phyloP scores from a whole-genome alignment of 495 filamentous ascomycete genomes.

The Massariosphaeria phaeospora region DNA sequence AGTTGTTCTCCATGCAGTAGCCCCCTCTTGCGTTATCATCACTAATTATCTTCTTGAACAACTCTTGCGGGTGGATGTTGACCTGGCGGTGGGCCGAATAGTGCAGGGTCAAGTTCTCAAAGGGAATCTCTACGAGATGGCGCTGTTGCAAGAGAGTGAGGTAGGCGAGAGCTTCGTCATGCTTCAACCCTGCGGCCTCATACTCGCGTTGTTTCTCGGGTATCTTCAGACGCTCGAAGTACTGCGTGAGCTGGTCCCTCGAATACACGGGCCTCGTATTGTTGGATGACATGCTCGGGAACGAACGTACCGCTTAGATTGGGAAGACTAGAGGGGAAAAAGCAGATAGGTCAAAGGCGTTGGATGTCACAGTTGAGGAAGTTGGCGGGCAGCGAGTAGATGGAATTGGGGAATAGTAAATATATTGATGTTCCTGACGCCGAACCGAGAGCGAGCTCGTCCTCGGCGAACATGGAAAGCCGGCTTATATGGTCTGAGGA shows the following conservation, averaged over 20 bases:
- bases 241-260: constrained; percentile 26
- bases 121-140: constrained; percentile 60
- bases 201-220: constrained; percentile 27
- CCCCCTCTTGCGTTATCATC: constrained; percentile 57
- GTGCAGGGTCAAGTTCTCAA: constrained; percentile 61
- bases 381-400: too few relatives aligned
- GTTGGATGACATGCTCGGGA: background rate
- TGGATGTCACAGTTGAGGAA: background rate
- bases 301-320: background rate
- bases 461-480: too few relatives aligned
- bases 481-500: too few relatives aligned
- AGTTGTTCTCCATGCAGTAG: constrained; percentile 73
- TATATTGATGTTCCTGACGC: too few relatives aligned
- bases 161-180: constrained; percentile 23
- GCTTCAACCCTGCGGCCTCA: constrained; percentile 17
- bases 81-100: constrained; percentile 52
- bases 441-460: too few relatives aligned
- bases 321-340: background rate
- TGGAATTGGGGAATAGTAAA: too few relatives aligned
- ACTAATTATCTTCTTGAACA: constrained; percentile 62
- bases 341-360: background rate
- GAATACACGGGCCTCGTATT: constrained; percentile 9
- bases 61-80: constrained; percentile 50
- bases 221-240: constrained; percentile 33
- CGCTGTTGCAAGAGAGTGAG: constrained; percentile 44